Conservation (phyloP, 108 stramenopile genomes). For the Skeletonema menzelii region DNA sequence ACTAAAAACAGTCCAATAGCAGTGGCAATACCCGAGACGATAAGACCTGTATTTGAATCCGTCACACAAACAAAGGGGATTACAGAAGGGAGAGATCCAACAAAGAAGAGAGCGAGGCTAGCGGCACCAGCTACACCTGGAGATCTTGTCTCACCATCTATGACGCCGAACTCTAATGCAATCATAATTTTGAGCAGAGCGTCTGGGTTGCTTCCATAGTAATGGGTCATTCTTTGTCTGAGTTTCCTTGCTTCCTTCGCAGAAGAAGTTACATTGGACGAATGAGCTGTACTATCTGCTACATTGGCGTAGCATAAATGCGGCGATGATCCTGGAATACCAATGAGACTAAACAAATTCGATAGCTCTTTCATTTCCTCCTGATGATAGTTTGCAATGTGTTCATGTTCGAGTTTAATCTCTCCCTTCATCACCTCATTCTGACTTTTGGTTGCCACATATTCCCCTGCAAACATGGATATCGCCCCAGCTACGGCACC, state of each 20-base stretch:
- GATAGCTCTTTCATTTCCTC: conserved; percentile 61
- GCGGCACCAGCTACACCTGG: conserved; percentile 57
- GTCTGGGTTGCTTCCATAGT: conserved; percentile 62
- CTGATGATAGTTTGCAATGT: conserved; percentile 51
- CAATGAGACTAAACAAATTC: conserved; percentile 55
- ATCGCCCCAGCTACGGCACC: conserved; percentile 79
- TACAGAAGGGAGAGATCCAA: conserved; percentile 66
- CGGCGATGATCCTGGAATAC: conserved; percentile 41
- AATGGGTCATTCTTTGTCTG: conserved; percentile 31
- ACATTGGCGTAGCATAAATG: conserved; percentile 7
- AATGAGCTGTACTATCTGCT: neutral
- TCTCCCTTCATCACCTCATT: conserved; percentile 79
- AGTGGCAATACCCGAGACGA: conserved; percentile 50
- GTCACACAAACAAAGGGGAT: conserved; percentile 59
- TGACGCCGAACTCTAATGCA: conserved; percentile 76
- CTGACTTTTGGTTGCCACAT: conserved; percentile 79
- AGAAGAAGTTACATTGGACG: neutral
- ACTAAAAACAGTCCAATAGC: conserved; percentile 54
- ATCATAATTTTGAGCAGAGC: conserved; percentile 75
- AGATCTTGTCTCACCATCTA: conserved; percentile 67
- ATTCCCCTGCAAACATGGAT: conserved; percentile 80
- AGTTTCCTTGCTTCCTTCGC: conserved; percentile 40
- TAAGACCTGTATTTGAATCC: conserved; percentile 46
- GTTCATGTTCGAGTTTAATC: conserved; percentile 64
- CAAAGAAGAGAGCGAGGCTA: conserved; percentile 56